Conservation (phyloP, 768 basidiomycete genomes). For the Clavulina sp. region DNA sequence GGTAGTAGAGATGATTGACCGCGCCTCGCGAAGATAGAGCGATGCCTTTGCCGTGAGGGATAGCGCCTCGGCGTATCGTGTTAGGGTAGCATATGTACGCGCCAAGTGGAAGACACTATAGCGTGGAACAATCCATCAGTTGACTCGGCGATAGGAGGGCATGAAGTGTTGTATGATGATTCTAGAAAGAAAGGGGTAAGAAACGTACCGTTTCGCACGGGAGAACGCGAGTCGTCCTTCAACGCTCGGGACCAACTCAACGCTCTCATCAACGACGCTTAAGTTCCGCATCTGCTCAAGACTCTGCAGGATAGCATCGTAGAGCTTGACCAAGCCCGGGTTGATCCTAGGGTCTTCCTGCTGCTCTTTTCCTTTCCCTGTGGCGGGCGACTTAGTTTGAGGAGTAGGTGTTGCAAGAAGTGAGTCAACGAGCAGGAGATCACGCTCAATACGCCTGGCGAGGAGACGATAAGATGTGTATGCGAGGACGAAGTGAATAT, state of each 20-base stretch:
- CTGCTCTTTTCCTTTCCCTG: constrained; percentile 10
- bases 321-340: constrained; percentile 68
- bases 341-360: constrained; percentile 44
- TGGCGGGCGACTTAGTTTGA: constrained; percentile 14
- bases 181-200: not conserved
- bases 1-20: constrained; percentile 33
- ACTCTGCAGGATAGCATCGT: constrained; percentile 74
- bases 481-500: constrained; percentile 70
- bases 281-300: constrained; percentile 68
- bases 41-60: constrained; percentile 51
- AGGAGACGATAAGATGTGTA: constrained; percentile 80
- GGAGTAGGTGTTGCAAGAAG: constrained; percentile 30
- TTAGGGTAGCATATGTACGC: constrained; percentile 48
- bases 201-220: constrained; percentile 48
- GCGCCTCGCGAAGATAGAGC: constrained; percentile 59
- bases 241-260: constrained; percentile 60
- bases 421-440: constrained; percentile 60
- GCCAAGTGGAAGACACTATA: constrained; percentile 58
- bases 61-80: constrained; percentile 56
- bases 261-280: constrained; percentile 74
- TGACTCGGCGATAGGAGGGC: not conserved
- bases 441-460: constrained; percentile 73
- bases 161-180: constrained; percentile 4
- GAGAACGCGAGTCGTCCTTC: constrained; percentile 61
- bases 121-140: not conserved